Evolutionary conservation across 169 alveolate genomes (phyloP).

Genomic region (Plasmodium falciparum): DNA sequence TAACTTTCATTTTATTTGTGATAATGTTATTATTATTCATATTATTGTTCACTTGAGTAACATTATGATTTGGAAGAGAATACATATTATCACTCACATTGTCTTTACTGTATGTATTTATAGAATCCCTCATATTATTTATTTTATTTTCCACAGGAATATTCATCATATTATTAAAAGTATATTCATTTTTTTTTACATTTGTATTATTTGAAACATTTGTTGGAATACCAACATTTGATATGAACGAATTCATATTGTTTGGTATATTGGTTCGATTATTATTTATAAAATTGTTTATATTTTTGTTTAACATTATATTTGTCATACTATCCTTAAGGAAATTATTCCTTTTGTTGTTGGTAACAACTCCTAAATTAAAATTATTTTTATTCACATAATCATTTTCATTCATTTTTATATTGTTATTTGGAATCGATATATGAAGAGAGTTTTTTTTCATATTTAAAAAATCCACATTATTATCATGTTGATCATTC

Average conservation of each 20-base stretch:
- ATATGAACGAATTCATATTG: background rate
- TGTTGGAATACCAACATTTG: background rate
- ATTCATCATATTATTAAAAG: background rate
- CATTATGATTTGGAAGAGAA: background rate
- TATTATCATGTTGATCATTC: background rate
- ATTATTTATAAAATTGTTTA: slow-evolving; percentile 22
- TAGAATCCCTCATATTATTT: slow-evolving; percentile 1
- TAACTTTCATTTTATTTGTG: background rate
- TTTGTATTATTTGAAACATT: background rate
- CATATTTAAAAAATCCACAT: slow-evolving; percentile 4
- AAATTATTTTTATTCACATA: background rate
- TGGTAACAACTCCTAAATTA: background rate
- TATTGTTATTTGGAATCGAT: background rate
- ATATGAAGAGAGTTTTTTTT: background rate
- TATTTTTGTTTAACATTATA: slow-evolving; percentile 13
- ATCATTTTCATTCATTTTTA: slow-evolving; percentile 3
- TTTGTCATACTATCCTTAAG: slow-evolving; percentile 12
- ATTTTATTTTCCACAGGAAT: background rate
- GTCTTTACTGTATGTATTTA: slow-evolving; percentile 18
- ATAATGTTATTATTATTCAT: background rate
- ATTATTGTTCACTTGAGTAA: background rate
- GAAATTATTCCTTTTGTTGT: slow-evolving; percentile 11
- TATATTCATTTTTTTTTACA: slow-evolving; percentile 12
- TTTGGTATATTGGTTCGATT: slow-evolving; percentile 1
- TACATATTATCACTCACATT: slow-evolving; percentile 1